These are phyloP conservation scores for Colletotrichum sp. DNA, from an alignment of 2,329 filamentous ascomycete species.

Conservation along the genomic window DNA sequence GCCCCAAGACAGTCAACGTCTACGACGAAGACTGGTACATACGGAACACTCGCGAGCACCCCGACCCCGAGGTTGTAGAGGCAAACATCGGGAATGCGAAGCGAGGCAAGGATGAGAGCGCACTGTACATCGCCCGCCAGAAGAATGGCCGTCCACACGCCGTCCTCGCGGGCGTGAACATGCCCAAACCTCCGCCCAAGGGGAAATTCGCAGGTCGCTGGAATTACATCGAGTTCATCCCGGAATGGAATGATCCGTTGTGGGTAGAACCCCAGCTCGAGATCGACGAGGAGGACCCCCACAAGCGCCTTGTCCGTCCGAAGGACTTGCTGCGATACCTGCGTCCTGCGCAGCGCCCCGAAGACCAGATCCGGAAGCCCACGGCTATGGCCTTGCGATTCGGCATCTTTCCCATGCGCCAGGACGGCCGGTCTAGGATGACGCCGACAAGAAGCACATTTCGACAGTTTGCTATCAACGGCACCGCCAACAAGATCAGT, in stretches of 20 bases:
- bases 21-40: not conserved
- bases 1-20: not conserved
- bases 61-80: not conserved
- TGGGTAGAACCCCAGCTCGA: constrained; percentile 24
- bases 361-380: constrained; percentile 26
- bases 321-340: not conserved
- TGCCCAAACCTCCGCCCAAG: not conserved
- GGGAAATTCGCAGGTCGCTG: not conserved
- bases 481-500: not conserved
- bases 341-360: constrained; percentile 18
- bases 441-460: constrained; percentile 30
- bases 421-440: constrained; percentile 33
- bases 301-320: not conserved
- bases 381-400: constrained; percentile 31
- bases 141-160: not conserved
- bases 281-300: not conserved
- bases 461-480: constrained; percentile 10
- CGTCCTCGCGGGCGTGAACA: not conserved
- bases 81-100: not conserved
- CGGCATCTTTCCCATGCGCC: constrained; percentile 30
- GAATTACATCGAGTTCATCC: constrained; percentile 21
- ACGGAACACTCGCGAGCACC: not conserved
- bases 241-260: constrained; percentile 30
- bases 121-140: not conserved
- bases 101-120: not conserved